These are phyloP conservation scores for Raphanus hybrid DNA, from an alignment of 441 rosid genomes.

Conservation along the genomic window DNA sequence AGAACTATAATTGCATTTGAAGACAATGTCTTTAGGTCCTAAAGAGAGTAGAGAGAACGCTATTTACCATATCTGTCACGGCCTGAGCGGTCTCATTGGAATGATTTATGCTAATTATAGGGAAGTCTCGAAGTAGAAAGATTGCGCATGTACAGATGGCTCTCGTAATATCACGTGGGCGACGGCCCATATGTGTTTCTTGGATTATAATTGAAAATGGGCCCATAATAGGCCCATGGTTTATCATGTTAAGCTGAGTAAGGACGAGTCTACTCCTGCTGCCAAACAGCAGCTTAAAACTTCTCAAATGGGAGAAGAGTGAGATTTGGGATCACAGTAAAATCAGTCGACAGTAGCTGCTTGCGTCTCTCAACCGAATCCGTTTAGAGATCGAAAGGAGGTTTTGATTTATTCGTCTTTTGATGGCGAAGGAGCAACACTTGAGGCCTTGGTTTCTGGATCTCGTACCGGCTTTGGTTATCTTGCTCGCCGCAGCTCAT, in stretches of 20 bases:
- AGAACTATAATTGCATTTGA: no score
- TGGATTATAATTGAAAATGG: neutral
- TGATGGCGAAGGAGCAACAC: conserved; percentile 61
- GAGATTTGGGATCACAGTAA: conserved; percentile 25
- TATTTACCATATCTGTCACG: no score
- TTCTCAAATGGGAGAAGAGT: conserved; percentile 27
- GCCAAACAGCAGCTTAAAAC: conserved; percentile 27
- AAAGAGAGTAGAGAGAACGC: no score
- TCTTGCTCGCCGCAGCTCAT: conserved; percentile 79
- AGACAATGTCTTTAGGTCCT: no score
- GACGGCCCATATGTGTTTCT: neutral
- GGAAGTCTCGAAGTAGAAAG: no score
- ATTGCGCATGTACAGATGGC: no score
- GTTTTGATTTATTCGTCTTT: neutral
- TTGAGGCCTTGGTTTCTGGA: conserved; percentile 74
- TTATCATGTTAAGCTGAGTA: neutral
- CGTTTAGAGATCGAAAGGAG: conserved; percentile 1
- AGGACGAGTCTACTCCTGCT: neutral
- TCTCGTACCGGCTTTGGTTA: conserved; percentile 62
- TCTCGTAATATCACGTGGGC: no score
- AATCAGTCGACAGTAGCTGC: conserved; percentile 20
- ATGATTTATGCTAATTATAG: no score
- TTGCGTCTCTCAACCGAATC: neutral
- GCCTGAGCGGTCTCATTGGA: no score
- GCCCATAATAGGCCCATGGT: neutral